Base-by-base conservation (phyloP, 805 yeast species). In the Metschnikowia amazonensis region DNA sequence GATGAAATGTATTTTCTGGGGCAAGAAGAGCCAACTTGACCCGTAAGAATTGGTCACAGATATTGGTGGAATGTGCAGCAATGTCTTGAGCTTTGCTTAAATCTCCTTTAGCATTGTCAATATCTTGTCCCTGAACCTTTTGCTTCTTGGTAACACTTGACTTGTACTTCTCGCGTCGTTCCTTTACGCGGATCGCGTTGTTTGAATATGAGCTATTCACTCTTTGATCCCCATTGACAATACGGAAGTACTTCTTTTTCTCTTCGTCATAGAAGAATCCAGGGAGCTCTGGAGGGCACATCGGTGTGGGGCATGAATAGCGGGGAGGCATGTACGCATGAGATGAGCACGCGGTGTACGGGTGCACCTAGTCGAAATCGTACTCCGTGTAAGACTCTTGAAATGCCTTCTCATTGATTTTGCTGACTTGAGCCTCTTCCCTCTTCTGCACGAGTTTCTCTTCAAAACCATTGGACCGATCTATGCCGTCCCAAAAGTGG, bases 381-480 rank as follows among this genome's bases (percentile, higher is more conserved):
- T 54, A 54, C 21, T 54, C 58, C 3, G 56, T 48, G 49, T 54
- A 54, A 6, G 55, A 48, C 32, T 54, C 58, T 25, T 43, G 33
- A 17, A 50, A 31, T 2, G 48, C 56, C 16, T 41, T 39, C 24
- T 44, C 35, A 14, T 48, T 45, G 28, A 50, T 24, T 30, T 52
- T 50, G n/a, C 37, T 36, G 39, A 54, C 52, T 25, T 50, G 37
- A 9, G 11, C 23, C 14, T 67, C 67, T 27, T 57, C 65, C 21
- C 66, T 48, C 43, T 62, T 61, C 28, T 61, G 70, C 51, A 86
- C 72, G 72, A 86, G 76, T 44, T 75, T 69, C 40, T 66, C 69
- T 60, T 90, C 98, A 64, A 86, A 90, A 3, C 96, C 97, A 59
- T 84, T 90, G 0, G 95, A 81, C 48, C 98, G 68, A 64, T 88